A percentile compares a stretch with the other conserved stretches of the same genome.
These are phyloP conservation scores for Coemansia sp. DNA, from an alignment of 192 early-diverging fungal species.

Conservation along the genomic window DNA sequence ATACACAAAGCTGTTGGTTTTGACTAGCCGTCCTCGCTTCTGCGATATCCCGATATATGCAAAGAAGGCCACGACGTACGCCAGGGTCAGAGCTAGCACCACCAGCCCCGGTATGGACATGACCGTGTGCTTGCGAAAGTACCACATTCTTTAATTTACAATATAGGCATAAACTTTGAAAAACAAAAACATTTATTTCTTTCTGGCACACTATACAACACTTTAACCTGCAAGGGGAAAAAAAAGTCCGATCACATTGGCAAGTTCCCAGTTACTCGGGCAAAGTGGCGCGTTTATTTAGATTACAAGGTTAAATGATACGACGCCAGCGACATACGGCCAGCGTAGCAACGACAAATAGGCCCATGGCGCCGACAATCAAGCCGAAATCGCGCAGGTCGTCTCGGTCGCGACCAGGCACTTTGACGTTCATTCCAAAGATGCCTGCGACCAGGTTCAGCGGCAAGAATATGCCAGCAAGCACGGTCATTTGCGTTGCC, in stretches of 20 bases:
- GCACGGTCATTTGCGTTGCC: conserved; percentile 43
- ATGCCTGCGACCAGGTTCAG: conserved; percentile 68
- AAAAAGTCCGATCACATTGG: no score
- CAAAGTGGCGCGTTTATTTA: no score
- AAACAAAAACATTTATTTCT: no score
- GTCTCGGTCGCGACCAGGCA: conserved; percentile 61
- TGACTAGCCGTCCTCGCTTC: conserved; percentile 33
- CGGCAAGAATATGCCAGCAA: conserved; percentile 60
- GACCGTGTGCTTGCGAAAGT: conserved; percentile 48
- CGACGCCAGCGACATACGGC: conserved; percentile 42
- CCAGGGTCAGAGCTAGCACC: conserved; percentile 25
- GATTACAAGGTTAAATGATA: conserved; percentile 22
- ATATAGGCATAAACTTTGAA: no score
- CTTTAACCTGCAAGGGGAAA: no score
- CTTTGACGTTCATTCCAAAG: conserved; percentile 71
- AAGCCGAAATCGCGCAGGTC: conserved; percentile 42
- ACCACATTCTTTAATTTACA: conserved; percentile 24
- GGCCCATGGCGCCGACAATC: conserved; percentile 30
- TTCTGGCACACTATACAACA: no score
- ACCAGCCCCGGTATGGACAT: conserved; percentile 45
- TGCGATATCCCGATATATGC: conserved; percentile 41
- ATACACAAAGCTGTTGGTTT: conserved; percentile 38
- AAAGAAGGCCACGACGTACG: conserved; percentile 42
- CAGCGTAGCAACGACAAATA: conserved; percentile 34
- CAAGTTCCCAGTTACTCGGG: no score